A percentile compares a stretch with the other conserved stretches of the same genome.
Conservation (phyloP, 2,329 filamentous ascomycete genomes). For the Cadophora malorum region DNA sequence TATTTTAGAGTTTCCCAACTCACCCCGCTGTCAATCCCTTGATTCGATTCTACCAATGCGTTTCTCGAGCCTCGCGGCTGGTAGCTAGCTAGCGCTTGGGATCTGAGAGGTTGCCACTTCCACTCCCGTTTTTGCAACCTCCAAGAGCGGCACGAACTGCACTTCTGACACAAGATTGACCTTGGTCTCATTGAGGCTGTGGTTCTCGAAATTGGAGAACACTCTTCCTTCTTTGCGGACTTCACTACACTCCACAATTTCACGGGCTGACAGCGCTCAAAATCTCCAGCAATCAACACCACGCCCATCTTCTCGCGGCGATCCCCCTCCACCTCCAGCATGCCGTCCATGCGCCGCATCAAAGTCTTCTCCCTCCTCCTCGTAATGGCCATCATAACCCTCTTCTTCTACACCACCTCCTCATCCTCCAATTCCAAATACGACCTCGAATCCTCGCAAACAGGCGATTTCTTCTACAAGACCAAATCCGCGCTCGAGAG, state of each 20-base stretch:
- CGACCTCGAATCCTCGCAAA: constrained; percentile 51
- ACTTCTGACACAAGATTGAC: not conserved
- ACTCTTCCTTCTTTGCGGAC: not conserved
- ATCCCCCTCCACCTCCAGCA: constrained; percentile 45
- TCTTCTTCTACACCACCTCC: constrained; percentile 76
- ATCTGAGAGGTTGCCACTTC: not conserved
- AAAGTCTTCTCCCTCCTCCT: constrained; percentile 70
- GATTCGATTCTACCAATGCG: not conserved
- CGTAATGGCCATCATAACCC: constrained; percentile 67
- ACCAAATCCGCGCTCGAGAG: constrained; percentile 60
- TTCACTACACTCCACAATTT: not conserved
- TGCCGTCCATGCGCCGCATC: constrained; percentile 75
- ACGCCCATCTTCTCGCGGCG: constrained; percentile 33
- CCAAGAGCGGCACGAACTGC: not conserved
- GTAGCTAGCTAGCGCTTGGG: not conserved
- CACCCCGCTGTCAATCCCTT: not conserved
- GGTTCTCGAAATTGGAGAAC: not conserved
- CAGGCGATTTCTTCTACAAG: constrained; percentile 65
- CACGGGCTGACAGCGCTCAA: not conserved
- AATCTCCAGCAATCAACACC: constrained; percentile 28
- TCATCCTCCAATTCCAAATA: constrained; percentile 51
- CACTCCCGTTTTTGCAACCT: not conserved
- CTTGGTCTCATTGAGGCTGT: not conserved
- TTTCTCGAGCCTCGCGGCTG: not conserved
- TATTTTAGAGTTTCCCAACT: not conserved